Base-by-base conservation (phyloP, 345 rosid species). In the Eucalyptus pumila region DNA sequence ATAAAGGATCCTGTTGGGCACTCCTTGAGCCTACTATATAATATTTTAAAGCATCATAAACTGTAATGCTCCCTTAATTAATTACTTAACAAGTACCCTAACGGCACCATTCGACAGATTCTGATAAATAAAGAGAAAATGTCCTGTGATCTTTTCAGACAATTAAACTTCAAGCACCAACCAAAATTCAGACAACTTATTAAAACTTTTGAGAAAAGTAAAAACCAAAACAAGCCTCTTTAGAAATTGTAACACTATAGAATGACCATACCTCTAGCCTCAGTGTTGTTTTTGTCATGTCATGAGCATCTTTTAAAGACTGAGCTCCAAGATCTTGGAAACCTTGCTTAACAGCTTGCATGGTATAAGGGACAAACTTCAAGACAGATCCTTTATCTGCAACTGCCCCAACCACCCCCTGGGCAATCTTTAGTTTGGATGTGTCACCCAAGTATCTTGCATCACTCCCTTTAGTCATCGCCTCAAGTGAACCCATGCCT, bases 331-430 rank as follows among this genome's bases (percentile, higher is more conserved):
- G 96, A 91, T 98, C 99, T 93, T 98, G 99, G 89, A 98, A 95
- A 49, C 99, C 99, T 94, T 97, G 99, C 92, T 95, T 98, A 87
- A 96, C 99, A 26, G 99, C 99, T 91, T 98, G 99, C 96, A 97
- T 95, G 7, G 98, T 93, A 92, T 98, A 97, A 88, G 99, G 99
- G 88, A 96, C 80, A 87, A 96, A 92, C 91, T 94, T 94, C 91
- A 97, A 93, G 21, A 97, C 95, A 6, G 99, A 97, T n/a, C 98
- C 99, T 94, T 96, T 97, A 93, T 98, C 99, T 30, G 96, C 95
- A 87, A 98, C 98, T 51, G 98, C 95, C 90, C 99, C 99, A 48
- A 98, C 99, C 72, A 98, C 99, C 54, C 99, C 99, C 92, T 97
- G 98, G n/a, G 99, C 99, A 91, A 98, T 96, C 95, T 98, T 98